Base-by-base conservation (phyloP, 306 rosid genomes). In the Myrica gale region DNA sequence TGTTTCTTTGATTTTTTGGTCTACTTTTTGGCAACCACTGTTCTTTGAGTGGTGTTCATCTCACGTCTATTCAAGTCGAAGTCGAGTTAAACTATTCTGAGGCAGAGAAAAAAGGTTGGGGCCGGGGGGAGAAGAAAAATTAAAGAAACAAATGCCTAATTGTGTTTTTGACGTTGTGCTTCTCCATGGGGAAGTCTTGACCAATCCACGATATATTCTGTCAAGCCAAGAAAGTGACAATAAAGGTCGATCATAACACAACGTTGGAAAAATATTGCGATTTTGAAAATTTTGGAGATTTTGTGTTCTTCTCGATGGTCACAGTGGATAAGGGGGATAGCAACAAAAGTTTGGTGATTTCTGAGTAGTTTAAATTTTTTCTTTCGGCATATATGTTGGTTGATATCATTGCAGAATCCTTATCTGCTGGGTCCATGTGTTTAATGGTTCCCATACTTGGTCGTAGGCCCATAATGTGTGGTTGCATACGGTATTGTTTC, bases 401-500 rank as follows among this genome's bases (percentile, higher is more conserved):
- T 82, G 67, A 76, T 86, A 77, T 78, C 81, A 48, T 78, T 68
- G 69, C 74, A 74, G 79, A 85, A 85, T 83, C 82, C 83, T 80
- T 66, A 77, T 87, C 62, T 75, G 76, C 63, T 84, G 82, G 90
- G 85, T 76, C 90, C 93, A 69, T 87, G 21, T 63, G 81, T 74
- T 89, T 84, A 82, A 80, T 82, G 77, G 78, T 76, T 84, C 54
- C 86, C 88, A 72, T 75, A 80, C 88, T 76, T 84, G 69, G 12
- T 54, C 75, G 92, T 86, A 84, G 96, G 94, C 69, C 91, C 79
- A 73, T 87, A 23, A 41, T 75, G 78, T 80, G 87, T 87, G 89
- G 91, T 81, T 81, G 89, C 85, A 54, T 83, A 58, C 82, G 84
- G 58, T 66, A 55, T 78, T 76, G 85, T 86, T 83, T 82, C 74